phyloP scores from a whole-genome alignment of 73 alveolate genomes.

The Uronychia setigera region DNA sequence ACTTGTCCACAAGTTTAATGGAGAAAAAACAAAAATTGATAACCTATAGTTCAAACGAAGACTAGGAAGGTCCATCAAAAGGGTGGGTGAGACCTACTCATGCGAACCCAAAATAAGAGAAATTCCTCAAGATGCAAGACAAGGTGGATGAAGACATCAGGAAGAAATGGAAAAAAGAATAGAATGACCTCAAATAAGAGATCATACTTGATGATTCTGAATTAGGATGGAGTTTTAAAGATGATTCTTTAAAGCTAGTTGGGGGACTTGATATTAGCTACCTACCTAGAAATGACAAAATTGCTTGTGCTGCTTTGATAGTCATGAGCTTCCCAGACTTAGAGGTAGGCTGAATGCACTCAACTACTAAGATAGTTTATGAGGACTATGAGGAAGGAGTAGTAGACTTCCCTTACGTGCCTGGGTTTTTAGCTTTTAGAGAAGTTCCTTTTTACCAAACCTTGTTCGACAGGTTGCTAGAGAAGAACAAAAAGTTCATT shows the following conservation, averaged over 20 bases:
- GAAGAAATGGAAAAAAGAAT: conserved; percentile 61
- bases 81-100: too few relatives aligned
- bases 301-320: conserved; percentile 88
- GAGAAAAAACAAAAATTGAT: too few relatives aligned
- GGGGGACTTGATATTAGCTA: conserved; percentile 92
- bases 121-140: not conserved
- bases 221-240: not conserved
- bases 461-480: conserved; percentile 79
- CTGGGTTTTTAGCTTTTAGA: conserved; percentile 98
- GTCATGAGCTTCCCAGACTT: conserved; percentile 73
- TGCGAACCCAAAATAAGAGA: too few relatives aligned
- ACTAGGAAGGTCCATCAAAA: too few relatives aligned
- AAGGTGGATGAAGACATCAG: conserved; percentile 62
- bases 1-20: too few relatives aligned
- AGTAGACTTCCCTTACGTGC: conserved; percentile 93
- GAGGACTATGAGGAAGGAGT: conserved; percentile 84
- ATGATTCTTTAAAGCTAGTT: conserved; percentile 56
- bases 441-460: conserved; percentile 90
- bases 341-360: conserved; percentile 39
- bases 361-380: conserved; percentile 38
- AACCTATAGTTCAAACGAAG: too few relatives aligned
- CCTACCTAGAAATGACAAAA: conserved; percentile 69
- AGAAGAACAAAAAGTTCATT: conserved; percentile 66
- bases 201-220: conserved; percentile 61
- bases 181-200: conserved; percentile 50